A percentile compares a stretch with the other conserved stretches of the same genome.
These are phyloP conservation scores for Microascus cirrosus DNA, from an alignment of 2,329 filamentous ascomycete genomes.

Conservation along the genomic window DNA sequence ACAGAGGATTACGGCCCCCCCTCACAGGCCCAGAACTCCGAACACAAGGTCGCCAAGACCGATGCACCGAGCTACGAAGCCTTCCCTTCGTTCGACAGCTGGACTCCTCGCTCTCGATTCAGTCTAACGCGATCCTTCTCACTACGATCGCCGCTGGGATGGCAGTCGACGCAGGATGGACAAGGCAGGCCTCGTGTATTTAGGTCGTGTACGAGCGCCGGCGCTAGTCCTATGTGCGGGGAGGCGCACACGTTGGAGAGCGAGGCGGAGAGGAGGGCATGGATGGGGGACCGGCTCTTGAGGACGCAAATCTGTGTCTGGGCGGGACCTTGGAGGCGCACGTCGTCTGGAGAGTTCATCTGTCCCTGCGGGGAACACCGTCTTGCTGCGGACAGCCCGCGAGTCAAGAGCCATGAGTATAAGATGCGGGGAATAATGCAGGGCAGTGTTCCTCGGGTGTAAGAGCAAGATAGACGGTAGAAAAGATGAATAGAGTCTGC, in stretches of 20 bases:
- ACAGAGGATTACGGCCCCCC: neutral
- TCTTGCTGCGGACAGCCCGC: neutral
- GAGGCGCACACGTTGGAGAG: neutral
- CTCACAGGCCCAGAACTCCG: neutral
- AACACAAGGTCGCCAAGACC: neutral
- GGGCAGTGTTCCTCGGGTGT: neutral
- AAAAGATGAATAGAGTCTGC: neutral
- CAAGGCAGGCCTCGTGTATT: neutral
- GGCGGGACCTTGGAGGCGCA: neutral
- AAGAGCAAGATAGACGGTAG: neutral
- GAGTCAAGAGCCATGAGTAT: neutral
- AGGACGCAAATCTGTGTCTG: slow-evolving; percentile 3
- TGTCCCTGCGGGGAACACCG: slow-evolving; percentile 2
- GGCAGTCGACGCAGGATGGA: neutral
- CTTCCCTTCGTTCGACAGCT: slow-evolving; percentile 4
- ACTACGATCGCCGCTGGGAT: neutral
- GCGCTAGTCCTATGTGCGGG: neutral
- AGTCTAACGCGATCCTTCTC: slow-evolving; percentile 1
- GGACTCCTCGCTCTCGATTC: neutral
- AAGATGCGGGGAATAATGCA: neutral
- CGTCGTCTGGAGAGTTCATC: neutral
- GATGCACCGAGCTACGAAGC: neutral
- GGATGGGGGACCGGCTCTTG: neutral
- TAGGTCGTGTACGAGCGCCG: neutral
- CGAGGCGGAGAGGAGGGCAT: neutral